phyloP scores from a whole-genome alignment of 805 yeast genomes.

The Wickerhamiella musiphila region DNA sequence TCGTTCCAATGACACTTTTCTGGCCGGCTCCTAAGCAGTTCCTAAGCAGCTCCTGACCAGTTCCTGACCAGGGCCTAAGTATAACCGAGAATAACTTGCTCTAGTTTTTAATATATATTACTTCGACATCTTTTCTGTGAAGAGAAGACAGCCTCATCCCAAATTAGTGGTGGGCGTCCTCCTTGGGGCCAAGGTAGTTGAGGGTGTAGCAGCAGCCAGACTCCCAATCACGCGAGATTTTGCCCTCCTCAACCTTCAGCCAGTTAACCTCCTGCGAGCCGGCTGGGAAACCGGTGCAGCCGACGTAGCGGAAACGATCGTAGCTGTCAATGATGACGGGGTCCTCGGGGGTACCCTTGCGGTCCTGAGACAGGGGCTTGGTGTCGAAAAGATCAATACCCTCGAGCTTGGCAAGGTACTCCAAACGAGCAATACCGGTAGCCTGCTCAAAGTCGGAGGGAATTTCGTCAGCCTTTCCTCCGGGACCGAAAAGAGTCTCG shows the following conservation, averaged over 20 bases:
- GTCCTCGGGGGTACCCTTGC: conserved; percentile 78
- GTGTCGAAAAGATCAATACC: conserved; percentile 83
- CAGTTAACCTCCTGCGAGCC: conserved; percentile 83
- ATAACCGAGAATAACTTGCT: too few relatives aligned
- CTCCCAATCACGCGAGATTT: conserved; percentile 95
- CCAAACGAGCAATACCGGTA: conserved; percentile 96
- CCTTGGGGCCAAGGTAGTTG: conserved; percentile 62
- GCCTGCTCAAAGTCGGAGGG: conserved; percentile 94
- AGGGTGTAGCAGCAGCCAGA: conserved; percentile 90
- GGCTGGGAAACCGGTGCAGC: conserved; percentile 93
- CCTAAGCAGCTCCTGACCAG: too few relatives aligned
- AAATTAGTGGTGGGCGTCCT: conserved; percentile 32
- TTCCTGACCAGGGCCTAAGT: too few relatives aligned
- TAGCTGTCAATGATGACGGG: conserved; percentile 83
- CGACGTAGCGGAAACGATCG: conserved; percentile 86
- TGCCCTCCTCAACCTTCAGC: conserved; percentile 70
- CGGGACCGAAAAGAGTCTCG: conserved; percentile 70
- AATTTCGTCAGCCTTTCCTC: conserved; percentile 38
- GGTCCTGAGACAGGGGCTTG: conserved; percentile 72
- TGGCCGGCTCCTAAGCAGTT: too few relatives aligned
- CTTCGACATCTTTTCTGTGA: too few relatives aligned
- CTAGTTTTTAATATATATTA: too few relatives aligned
- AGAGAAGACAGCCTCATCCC: too few relatives aligned
- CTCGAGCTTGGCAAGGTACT: conserved; percentile 80
- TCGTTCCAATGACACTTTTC: too few relatives aligned